Conservation (phyloP, 352 stramenopile species). For the Globisporangium radiosum region DNA sequence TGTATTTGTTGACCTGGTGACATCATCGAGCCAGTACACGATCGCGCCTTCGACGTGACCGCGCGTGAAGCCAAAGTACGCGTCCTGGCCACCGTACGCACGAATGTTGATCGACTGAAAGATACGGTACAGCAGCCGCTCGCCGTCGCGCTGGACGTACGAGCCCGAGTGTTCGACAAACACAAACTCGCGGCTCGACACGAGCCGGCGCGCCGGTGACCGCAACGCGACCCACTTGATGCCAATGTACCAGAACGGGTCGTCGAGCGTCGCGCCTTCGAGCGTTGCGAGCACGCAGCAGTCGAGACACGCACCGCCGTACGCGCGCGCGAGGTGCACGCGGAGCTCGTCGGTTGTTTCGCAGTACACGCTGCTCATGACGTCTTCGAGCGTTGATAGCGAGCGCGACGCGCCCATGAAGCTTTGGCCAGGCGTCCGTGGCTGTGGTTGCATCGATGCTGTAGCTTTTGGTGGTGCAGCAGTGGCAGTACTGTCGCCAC, state of each 20-base stretch:
- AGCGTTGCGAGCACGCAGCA: constrained; percentile 57
- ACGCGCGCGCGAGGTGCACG: constrained; percentile 27
- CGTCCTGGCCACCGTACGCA: constrained; percentile 50
- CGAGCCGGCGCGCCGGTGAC: constrained; percentile 50
- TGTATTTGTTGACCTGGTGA: not conserved
- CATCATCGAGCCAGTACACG: constrained; percentile 61
- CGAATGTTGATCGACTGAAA: constrained; percentile 54
- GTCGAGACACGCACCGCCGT: constrained; percentile 51
- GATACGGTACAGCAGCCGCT: constrained; percentile 55
- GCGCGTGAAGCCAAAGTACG: constrained; percentile 65
- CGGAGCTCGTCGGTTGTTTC: constrained; percentile 53
- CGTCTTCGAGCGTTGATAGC: constrained; percentile 57
- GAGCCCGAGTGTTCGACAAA: constrained; percentile 64
- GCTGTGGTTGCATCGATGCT: constrained; percentile 1
- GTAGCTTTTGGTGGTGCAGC: not conserved
- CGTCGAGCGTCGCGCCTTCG: constrained; percentile 47
- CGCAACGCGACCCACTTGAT: constrained; percentile 71
- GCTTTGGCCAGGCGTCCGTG: constrained; percentile 22
- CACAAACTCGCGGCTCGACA: constrained; percentile 62
- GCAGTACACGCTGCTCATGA: constrained; percentile 55
- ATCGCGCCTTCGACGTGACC: constrained; percentile 54
- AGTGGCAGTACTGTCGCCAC: not conserved
- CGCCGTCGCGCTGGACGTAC: constrained; percentile 35
- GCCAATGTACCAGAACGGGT: constrained; percentile 73
- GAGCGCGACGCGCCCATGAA: constrained; percentile 57